These are phyloP conservation scores for Bryoerythrophyllum caledonicum DNA, from an alignment of 225 moss, liverwort and hornwort genomes.

Conservation along the genomic window DNA sequence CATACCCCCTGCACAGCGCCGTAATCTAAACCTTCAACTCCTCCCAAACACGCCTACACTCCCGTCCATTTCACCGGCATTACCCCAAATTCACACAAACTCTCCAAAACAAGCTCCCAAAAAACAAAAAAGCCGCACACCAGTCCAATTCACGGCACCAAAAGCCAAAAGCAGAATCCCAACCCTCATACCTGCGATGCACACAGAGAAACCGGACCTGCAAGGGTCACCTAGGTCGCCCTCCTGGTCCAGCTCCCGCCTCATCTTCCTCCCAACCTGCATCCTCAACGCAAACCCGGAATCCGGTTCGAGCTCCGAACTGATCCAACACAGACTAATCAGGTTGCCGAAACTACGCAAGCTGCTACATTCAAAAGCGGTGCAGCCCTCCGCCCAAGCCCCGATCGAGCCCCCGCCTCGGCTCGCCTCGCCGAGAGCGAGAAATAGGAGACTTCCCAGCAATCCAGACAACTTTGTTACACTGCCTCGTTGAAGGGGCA, in stretches of 20 bases:
- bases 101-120: not conserved
- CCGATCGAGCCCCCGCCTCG: not conserved
- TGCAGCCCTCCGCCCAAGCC: not conserved
- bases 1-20: not conserved
- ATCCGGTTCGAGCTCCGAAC: no score
- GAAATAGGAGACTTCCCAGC: not conserved
- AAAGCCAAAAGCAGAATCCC: not conserved
- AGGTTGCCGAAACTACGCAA: not conserved
- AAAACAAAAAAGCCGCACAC: not conserved
- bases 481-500: slow-evolving; percentile 7
- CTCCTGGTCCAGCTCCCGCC: slow-evolving; percentile 9
- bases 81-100: not conserved
- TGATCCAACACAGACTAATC: not conserved
- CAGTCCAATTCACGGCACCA: not conserved
- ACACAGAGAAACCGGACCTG: not conserved
- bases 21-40: not conserved
- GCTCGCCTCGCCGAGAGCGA: not conserved
- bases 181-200: slow-evolving; percentile 14
- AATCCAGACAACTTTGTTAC: not conserved
- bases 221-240: not conserved
- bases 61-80: slow-evolving; percentile 5
- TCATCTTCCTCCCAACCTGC: slow-evolving; percentile 16
- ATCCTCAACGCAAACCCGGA: not conserved
- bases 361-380: no score
- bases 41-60: no score